Evolutionary conservation across 176 grass and related monocot genomes (phyloP), one percentile per base, ranked within the genome.

Genomic region (Cenchrus fungigraminus): DNA sequence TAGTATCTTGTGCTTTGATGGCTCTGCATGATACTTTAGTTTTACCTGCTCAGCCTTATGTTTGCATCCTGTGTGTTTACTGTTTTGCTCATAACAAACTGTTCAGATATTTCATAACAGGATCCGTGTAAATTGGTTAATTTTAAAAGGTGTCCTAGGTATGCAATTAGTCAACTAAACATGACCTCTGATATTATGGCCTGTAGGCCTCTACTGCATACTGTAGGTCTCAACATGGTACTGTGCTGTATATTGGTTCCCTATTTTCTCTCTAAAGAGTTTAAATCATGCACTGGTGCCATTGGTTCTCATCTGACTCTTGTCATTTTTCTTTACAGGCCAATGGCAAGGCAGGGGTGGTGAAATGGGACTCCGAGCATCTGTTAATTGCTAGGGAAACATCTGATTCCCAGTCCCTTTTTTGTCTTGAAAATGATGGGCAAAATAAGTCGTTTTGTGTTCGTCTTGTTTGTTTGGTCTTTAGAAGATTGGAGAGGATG

Each of bases 401-500:
- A 78, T 86, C 54, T 71, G 47, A 51, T 53, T 52, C 40, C 34
- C 12, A 1, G 28, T 52, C 62, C 54, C 71, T 65, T 87, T 87
- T 79, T 82, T 86, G 79, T 83, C 88, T 86, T 44, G 51, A 70
- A 83, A 83, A 89, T 87, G 49, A 55, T 76, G 81, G 49, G 31
- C 40, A 84, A 89, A 91, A 89, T 93, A 97, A 97, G 66, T 77
- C 66, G 37, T 90, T 89, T 89, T 88, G 29, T 73, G 86, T 80
- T 88, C 20, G 57, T 68, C 65, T n/a, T 72, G 64, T 89, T 88
- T 91, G 81, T 84, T 73, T 81, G 52, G 56, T 78, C 79, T 78
- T 78, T 78, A 70, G 87, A 87, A 88, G 79, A 91, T 84, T 81
- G 77, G 84, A 53, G 81, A 76, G 74, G 75, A 77, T 74, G 71